phyloP scores from a whole-genome alignment of 2,329 filamentous ascomycete genomes.

The Fusarium domesticum region DNA sequence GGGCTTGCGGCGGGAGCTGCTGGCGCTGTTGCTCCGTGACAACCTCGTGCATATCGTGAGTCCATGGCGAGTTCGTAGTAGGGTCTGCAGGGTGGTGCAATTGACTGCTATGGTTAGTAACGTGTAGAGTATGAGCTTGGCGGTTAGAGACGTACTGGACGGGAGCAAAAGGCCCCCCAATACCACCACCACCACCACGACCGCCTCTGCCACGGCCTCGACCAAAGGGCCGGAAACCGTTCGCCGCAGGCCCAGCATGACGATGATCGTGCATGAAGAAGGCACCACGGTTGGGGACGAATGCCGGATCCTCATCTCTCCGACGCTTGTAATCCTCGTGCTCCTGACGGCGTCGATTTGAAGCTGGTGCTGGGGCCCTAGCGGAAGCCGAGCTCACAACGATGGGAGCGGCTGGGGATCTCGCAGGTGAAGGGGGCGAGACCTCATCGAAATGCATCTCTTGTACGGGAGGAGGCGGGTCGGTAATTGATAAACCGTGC shows the following conservation, averaged over 20 bases:
- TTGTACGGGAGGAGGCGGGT: slow-evolving; percentile 40
- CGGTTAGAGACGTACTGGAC: slow-evolving; percentile 54
- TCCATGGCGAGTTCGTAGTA: slow-evolving; percentile 74
- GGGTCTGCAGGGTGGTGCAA: slow-evolving; percentile 53
- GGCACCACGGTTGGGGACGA: slow-evolving; percentile 88
- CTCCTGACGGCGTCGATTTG: slow-evolving; percentile 74
- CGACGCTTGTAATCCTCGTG: slow-evolving; percentile 89
- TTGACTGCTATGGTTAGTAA: slow-evolving; percentile 34
- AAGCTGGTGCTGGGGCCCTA: slow-evolving; percentile 54
- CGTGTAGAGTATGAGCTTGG: slow-evolving; percentile 2
- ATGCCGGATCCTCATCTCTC: slow-evolving; percentile 83
- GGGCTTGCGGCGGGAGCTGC: slow-evolving; percentile 1
- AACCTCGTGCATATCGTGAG: slow-evolving; percentile 88
- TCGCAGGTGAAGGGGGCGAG: slow-evolving; percentile 36
- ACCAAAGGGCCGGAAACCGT: slow-evolving; percentile 71
- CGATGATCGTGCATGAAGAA: slow-evolving; percentile 98
- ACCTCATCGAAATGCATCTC: slow-evolving; percentile 49
- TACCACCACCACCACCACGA: slow-evolving; percentile 59
- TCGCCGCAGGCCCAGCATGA: slow-evolving; percentile 70
- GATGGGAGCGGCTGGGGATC: slow-evolving; percentile 46
- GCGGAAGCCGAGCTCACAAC: slow-evolving; percentile 53
- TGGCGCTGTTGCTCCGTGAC: slow-evolving; percentile 44
- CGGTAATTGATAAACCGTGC: slow-evolving; percentile 49
- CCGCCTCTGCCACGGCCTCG: slow-evolving; percentile 63
- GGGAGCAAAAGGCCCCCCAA: slow-evolving; percentile 57